Percentiles rank a stretch among this genome's conserved stretches.
phyloP scores from a whole-genome alignment of 1,284 basidiomycete species.

The Veloporphyrellus conicus region DNA sequence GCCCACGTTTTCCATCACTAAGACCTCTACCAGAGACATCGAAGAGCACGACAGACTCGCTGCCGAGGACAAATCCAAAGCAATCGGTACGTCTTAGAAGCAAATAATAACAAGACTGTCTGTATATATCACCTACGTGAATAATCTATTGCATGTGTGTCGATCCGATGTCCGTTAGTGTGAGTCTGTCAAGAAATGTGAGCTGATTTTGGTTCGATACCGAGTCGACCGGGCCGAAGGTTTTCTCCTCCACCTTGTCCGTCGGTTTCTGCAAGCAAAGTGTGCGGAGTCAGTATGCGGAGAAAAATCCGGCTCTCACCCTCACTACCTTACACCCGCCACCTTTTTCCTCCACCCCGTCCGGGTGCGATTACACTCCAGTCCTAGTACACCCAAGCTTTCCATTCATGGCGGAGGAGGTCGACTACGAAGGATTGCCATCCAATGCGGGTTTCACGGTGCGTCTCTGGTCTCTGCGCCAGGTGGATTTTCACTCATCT shows the following conservation, averaged over 20 bases:
- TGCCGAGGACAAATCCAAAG: slow-evolving; percentile 32
- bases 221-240: not conserved
- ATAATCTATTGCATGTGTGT: slow-evolving; percentile 3
- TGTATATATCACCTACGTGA: slow-evolving; percentile 2
- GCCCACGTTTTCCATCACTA: slow-evolving; percentile 12
- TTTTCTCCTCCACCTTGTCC: not conserved
- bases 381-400: slow-evolving; percentile 6
- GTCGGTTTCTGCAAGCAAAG: no score
- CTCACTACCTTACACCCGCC: slow-evolving; percentile 7
- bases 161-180: no score
- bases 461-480: slow-evolving; percentile 24
- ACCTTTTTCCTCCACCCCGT: not conserved
- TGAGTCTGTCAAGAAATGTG: no score
- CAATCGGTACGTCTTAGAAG: slow-evolving; percentile 5
- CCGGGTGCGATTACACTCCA: not conserved
- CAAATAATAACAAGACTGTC: slow-evolving; percentile 1
- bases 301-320: slow-evolving; percentile 11
- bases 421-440: slow-evolving; percentile 74
- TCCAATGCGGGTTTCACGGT: slow-evolving; percentile 73
- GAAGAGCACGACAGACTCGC: slow-evolving; percentile 72
- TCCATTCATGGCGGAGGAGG: slow-evolving; percentile 52
- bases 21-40: slow-evolving; percentile 52
- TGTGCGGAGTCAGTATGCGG: slow-evolving; percentile 4
- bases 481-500: slow-evolving; percentile 3
- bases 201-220: no score